phyloP scores from a whole-genome alignment of 192 early-diverging fungal species.

The Haplosporangium gracile region DNA sequence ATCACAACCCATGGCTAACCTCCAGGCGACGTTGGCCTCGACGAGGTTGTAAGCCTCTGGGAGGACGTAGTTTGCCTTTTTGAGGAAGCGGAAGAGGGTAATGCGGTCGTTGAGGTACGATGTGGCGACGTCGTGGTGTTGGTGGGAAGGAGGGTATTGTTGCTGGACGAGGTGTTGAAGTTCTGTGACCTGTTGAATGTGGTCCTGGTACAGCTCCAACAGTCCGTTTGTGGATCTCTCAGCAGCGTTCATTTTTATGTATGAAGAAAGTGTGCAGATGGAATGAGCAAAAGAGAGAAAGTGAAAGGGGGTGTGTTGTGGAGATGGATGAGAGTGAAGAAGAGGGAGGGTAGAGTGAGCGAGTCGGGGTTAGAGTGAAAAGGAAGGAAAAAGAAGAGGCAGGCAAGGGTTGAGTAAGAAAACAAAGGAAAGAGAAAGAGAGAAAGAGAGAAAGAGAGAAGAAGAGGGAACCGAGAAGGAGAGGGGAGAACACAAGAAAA shows the following conservation, averaged over 20 bases:
- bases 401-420: neutral
- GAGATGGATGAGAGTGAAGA: neutral
- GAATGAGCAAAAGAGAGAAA: neutral
- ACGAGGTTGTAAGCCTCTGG: conserved; percentile 51
- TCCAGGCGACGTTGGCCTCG: conserved; percentile 47
- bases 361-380: neutral
- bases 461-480: neutral
- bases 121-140: conserved; percentile 34
- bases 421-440: neutral
- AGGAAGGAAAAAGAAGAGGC: neutral
- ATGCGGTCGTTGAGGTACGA: conserved; percentile 53
- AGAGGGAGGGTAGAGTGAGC: neutral
- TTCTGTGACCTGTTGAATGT: conserved; percentile 49
- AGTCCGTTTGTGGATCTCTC: conserved; percentile 34
- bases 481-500: neutral
- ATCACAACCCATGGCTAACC: conserved; percentile 24
- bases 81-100: conserved; percentile 56
- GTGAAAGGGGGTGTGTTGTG: neutral
- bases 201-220: conserved; percentile 45
- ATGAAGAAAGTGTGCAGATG: neutral
- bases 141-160: conserved; percentile 38
- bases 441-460: neutral
- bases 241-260: conserved; percentile 33
- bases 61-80: conserved; percentile 51
- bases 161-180: conserved; percentile 54